A percentile compares a stretch with the other conserved stretches of the same genome.
Evolutionary conservation across 805 yeast genomes (phyloP).

Genomic region (Pichia deserticola): DNA sequence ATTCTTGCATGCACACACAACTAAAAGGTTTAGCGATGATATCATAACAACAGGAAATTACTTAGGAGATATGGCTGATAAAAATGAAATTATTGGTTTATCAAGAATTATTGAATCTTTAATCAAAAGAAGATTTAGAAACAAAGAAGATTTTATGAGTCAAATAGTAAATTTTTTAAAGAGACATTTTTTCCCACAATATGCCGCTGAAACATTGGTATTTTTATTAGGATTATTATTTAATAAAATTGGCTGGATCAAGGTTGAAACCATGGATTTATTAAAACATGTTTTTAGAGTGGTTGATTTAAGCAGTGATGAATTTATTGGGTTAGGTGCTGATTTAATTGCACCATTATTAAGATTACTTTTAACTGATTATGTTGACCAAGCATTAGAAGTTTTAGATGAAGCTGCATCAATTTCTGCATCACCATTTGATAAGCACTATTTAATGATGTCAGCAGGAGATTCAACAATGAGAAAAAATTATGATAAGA

Average conservation of each 20-base stretch:
- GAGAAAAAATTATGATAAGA: constrained; percentile 73
- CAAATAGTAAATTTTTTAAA: constrained; percentile 73
- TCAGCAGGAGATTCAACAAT: constrained; percentile 77
- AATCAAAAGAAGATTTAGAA: constrained; percentile 71
- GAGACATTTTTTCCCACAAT: constrained; percentile 61
- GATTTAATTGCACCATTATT: constrained; percentile 87
- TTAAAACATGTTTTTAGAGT: constrained; percentile 68
- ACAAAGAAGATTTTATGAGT: constrained; percentile 81
- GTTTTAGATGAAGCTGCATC: constrained; percentile 79
- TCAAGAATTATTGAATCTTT: constrained; percentile 71
- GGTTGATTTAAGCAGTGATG: constrained; percentile 69
- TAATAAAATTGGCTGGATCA: constrained; percentile 73
- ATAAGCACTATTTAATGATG: constrained; percentile 86
- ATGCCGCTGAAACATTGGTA: constrained; percentile 66
- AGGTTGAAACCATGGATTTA: constrained; percentile 68
- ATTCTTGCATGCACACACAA: constrained; percentile 72
- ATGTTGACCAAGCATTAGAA: constrained; percentile 81
- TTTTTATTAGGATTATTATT: constrained; percentile 72
- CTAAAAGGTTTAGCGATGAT: constrained; percentile 42
- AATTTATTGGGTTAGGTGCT: constrained; percentile 87
- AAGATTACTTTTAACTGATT: constrained; percentile 71
- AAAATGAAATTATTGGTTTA: constrained; percentile 43
- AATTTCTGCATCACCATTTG: constrained; percentile 87
- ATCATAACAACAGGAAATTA: constrained; percentile 46
- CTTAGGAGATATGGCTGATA: constrained; percentile 54